These are phyloP conservation scores for Vanrija humicola DNA, from an alignment of 1,284 basidiomycete species.

Conservation along the genomic window DNA sequence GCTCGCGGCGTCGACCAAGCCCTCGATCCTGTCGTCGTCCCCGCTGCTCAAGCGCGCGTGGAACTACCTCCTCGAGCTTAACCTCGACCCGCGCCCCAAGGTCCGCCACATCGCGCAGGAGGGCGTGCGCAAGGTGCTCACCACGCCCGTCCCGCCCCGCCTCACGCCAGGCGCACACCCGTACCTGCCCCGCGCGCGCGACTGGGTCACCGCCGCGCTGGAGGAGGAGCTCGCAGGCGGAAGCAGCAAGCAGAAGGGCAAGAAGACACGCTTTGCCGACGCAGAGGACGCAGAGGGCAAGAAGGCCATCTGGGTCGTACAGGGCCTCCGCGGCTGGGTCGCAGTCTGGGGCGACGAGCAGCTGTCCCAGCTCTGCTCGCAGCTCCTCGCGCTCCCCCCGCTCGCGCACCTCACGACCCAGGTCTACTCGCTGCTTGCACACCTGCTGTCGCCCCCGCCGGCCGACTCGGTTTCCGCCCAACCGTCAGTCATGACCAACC, in stretches of 20 bases:
- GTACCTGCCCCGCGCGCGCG: slow-evolving; percentile 69
- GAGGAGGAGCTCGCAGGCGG: slow-evolving; percentile 62
- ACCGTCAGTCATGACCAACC: slow-evolving; percentile 46
- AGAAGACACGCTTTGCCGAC: slow-evolving; percentile 56
- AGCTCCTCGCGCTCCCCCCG: slow-evolving; percentile 72
- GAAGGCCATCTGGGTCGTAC: slow-evolving; percentile 72
- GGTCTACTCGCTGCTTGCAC: slow-evolving; percentile 72
- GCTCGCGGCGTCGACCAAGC: slow-evolving; percentile 67
- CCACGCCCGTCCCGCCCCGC: slow-evolving; percentile 69
- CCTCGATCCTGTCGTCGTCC: slow-evolving; percentile 61
- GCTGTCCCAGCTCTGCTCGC: slow-evolving; percentile 62
- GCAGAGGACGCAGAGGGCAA: slow-evolving; percentile 59
- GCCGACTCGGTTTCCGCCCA: slow-evolving; percentile 30
- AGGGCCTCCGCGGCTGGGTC: slow-evolving; percentile 61
- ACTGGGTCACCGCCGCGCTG: slow-evolving; percentile 71
- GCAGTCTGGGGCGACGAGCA: slow-evolving; percentile 65
- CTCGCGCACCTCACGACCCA: slow-evolving; percentile 80
- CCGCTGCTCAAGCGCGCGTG: slow-evolving; percentile 63
- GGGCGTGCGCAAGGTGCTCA: slow-evolving; percentile 70
- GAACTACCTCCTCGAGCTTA: slow-evolving; percentile 74
- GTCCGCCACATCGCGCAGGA: slow-evolving; percentile 88
- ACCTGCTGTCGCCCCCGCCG: slow-evolving; percentile 59
- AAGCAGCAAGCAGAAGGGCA: slow-evolving; percentile 55
- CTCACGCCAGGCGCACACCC: slow-evolving; percentile 63
- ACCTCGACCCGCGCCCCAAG: slow-evolving; percentile 85